Conservation (phyloP, 2,329 filamentous ascomycete genomes). For the Ophiostoma perfectum region DNA sequence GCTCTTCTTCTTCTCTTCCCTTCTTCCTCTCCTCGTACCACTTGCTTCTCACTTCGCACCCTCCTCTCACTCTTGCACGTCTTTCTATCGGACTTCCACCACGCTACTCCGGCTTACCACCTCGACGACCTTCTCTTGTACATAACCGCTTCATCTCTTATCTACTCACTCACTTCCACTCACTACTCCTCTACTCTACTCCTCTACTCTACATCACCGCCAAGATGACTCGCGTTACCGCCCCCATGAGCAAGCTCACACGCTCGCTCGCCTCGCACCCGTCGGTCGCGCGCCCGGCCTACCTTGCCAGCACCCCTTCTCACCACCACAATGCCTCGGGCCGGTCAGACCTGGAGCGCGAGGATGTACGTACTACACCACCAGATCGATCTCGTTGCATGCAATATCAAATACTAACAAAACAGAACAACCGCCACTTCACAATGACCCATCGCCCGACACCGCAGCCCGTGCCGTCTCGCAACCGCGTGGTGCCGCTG, state of each 20-base stretch:
- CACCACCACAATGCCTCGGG: slow-evolving; percentile 40
- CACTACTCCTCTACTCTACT: background rate
- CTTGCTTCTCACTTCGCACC: background rate
- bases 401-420: background rate
- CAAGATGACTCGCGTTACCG: slow-evolving; percentile 47
- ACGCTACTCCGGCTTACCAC: background rate
- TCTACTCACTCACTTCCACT: background rate
- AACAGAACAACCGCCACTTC: slow-evolving; percentile 35
- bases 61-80: background rate
- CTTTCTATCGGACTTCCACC: background rate
- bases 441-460: slow-evolving; percentile 46
- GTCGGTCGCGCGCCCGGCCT: slow-evolving; percentile 33
- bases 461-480: slow-evolving; percentile 38
- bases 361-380: slow-evolving; percentile 37
- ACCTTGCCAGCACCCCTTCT: slow-evolving; percentile 29
- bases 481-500: slow-evolving; percentile 47
- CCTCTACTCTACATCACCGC: background rate
- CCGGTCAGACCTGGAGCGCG: slow-evolving; percentile 39
- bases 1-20: background rate
- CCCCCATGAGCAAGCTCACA: slow-evolving; percentile 46
- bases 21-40: background rate
- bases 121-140: background rate
- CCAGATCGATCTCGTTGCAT: background rate
- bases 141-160: background rate
- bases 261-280: slow-evolving; percentile 43